Conservation (phyloP, 495 filamentous ascomycete genomes). For the Neurospora sp. region DNA sequence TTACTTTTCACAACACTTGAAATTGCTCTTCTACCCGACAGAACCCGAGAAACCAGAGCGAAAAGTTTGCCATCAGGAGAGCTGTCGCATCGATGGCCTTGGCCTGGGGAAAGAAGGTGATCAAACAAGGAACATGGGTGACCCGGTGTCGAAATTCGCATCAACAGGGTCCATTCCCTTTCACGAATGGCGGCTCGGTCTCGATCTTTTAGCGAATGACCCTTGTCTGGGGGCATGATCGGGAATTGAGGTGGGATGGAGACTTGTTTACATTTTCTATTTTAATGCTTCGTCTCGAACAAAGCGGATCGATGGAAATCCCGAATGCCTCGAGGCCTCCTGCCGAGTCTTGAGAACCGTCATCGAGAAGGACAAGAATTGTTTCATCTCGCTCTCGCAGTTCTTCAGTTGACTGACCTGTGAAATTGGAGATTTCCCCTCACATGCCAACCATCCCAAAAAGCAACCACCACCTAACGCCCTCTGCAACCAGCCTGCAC, state of each 20-base stretch:
- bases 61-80: neutral
- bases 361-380: neutral
- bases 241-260: neutral
- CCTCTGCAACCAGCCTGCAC: neutral
- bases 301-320: neutral
- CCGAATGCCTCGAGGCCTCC: neutral
- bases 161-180: neutral
- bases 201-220: neutral
- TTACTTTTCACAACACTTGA: neutral
- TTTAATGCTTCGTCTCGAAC: neutral
- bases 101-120: neutral
- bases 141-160: neutral
- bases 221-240: neutral
- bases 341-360: neutral
- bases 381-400: neutral
- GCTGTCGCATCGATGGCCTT: neutral
- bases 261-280: neutral
- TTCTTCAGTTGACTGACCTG: neutral
- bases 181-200: neutral
- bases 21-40: neutral
- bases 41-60: neutral
- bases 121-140: neutral
- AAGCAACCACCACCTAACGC: neutral
- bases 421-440: neutral
- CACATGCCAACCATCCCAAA: neutral